These are phyloP conservation scores for Reticulascus tulasneorum DNA, from an alignment of 2,329 filamentous ascomycete species.

Conservation along the genomic window DNA sequence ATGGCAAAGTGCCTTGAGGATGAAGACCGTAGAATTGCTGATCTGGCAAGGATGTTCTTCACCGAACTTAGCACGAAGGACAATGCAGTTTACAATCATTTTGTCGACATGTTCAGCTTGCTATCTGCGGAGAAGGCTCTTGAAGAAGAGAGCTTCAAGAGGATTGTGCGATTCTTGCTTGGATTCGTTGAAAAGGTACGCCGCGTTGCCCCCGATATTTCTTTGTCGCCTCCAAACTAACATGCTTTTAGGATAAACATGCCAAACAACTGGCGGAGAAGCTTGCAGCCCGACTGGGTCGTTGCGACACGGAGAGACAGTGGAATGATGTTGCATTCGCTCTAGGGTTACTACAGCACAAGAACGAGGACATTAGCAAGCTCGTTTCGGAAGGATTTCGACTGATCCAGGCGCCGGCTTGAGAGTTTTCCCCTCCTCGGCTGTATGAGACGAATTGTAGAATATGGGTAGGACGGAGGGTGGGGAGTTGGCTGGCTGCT, in stretches of 20 bases:
- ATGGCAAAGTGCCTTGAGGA: slow-evolving; percentile 99
- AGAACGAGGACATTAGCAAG: slow-evolving; percentile 85
- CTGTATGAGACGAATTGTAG: too few relatives aligned
- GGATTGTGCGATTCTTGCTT: slow-evolving; percentile 87
- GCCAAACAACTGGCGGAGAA: slow-evolving; percentile 92
- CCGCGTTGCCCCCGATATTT: slow-evolving; percentile 5
- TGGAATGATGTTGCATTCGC: slow-evolving; percentile 98
- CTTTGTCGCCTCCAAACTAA: slow-evolving; percentile 8
- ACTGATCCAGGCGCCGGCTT: slow-evolving; percentile 61
- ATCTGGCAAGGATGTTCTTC: slow-evolving; percentile 97
- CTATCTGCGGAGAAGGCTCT: slow-evolving; percentile 77
- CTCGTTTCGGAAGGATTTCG: slow-evolving; percentile 72
- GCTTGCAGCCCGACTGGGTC: slow-evolving; percentile 75
- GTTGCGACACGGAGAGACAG: slow-evolving; percentile 89
- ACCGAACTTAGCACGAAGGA: slow-evolving; percentile 96
- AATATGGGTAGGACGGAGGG: too few relatives aligned
- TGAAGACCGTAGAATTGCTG: slow-evolving; percentile 87
- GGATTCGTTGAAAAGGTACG: slow-evolving; percentile 95
- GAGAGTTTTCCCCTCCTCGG: too few relatives aligned
- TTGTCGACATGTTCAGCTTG: slow-evolving; percentile 97
- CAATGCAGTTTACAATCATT: slow-evolving; percentile 98
- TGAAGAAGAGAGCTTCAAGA: slow-evolving; percentile 78
- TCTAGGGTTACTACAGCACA: slow-evolving; percentile 82
- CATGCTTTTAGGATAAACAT: slow-evolving; percentile 74
- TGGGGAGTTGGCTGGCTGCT: too few relatives aligned